These are phyloP conservation scores for Paraleonurus japonicus DNA, from an alignment of 257 asterid species.

Conservation along the genomic window DNA sequence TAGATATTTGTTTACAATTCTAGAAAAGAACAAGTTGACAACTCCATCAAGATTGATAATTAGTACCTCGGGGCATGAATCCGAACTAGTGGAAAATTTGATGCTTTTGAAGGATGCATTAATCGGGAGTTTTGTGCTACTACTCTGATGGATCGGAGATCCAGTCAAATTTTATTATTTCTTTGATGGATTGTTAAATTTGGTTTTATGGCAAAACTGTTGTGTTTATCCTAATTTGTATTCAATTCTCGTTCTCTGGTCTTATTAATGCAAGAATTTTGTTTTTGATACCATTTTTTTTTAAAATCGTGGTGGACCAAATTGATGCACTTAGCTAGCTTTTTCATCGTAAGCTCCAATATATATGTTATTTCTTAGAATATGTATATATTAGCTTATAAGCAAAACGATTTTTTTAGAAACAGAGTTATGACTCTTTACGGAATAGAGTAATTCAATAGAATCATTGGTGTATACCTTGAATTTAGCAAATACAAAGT, in stretches of 20 bases:
- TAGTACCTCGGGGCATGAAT: too few relatives aligned
- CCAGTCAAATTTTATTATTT: conserved; percentile 32
- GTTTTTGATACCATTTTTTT: not conserved
- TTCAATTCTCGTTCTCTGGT: conserved; percentile 4
- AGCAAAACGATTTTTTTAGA: too few relatives aligned
- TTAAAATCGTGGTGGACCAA: not conserved
- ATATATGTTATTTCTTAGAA: too few relatives aligned
- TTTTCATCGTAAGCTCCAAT: too few relatives aligned
- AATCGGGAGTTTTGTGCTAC: too few relatives aligned
- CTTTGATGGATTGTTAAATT: conserved; percentile 15
- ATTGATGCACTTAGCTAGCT: not conserved
- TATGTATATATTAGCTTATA: too few relatives aligned
- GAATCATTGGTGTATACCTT: not conserved
- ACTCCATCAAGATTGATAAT: too few relatives aligned
- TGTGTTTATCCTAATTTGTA: conserved; percentile 14
- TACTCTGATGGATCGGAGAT: too few relatives aligned
- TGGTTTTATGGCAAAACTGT: conserved; percentile 6
- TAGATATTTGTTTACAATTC: too few relatives aligned
- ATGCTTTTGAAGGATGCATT: too few relatives aligned
- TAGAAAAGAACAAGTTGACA: too few relatives aligned
- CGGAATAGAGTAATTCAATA: not conserved
- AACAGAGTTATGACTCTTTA: not conserved
- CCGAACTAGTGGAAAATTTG: too few relatives aligned
- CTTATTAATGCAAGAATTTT: conserved; percentile 11
- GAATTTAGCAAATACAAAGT: not conserved